A percentile compares a stretch with the other conserved stretches of the same genome.
Evolutionary conservation across 1,139 yeast species (phyloP).

Genomic region (Hyphopichia pseudoburtonii): DNA sequence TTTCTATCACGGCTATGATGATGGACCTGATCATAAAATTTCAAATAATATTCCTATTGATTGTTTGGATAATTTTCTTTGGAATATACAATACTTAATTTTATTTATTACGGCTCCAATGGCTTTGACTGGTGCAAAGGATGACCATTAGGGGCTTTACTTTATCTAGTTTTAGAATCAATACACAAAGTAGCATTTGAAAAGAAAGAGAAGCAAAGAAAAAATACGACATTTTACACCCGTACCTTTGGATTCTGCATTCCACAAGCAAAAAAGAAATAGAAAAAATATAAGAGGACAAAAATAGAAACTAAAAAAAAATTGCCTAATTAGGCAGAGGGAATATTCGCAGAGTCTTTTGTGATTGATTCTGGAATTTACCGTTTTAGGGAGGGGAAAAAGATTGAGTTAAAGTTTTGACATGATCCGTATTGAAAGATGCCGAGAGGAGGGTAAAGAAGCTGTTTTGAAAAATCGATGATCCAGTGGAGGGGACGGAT

Average conservation of each 20-base stretch:
- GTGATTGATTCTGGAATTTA: neutral
- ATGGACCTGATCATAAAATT: conserved; percentile 8
- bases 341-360: neutral
- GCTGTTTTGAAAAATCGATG: no score
- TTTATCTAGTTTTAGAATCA: no score
- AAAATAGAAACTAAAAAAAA: no score
- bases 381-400: neutral
- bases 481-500: no score
- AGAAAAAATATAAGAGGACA: neutral
- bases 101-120: conserved; percentile 37
- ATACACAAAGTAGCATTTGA: no score
- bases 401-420: no score
- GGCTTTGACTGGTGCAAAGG: no score
- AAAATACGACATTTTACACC: neutral
- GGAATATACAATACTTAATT: conserved; percentile 41
- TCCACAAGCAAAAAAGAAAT: neutral
- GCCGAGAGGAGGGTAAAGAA: no score
- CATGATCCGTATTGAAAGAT: no score
- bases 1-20: conserved; percentile 12
- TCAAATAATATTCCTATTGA: conserved; percentile 35
- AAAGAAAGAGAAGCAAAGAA: no score
- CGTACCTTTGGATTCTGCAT: neutral
- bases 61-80: conserved; percentile 41
- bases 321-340: conserved; percentile 1
- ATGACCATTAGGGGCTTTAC: no score